These are phyloP conservation scores for Cytospora leucostoma DNA, from an alignment of 2,329 filamentous ascomycete genomes.

Conservation along the genomic window DNA sequence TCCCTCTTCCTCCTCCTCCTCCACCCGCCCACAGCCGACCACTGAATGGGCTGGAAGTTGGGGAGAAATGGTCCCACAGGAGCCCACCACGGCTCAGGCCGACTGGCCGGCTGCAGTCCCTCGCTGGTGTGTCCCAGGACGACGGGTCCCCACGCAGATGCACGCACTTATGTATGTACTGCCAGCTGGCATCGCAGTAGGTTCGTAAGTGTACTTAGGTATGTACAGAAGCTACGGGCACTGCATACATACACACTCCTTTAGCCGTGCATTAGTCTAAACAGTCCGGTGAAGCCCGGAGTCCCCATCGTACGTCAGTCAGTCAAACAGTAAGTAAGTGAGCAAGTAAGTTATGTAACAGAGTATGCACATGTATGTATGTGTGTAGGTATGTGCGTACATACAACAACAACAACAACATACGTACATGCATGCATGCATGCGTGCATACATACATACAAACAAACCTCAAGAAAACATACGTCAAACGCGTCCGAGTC, in stretches of 20 bases:
- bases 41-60: no score
- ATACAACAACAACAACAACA: no score
- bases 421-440: no score
- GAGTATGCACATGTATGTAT: no score
- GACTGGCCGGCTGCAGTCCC: not conserved
- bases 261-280: not conserved
- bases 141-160: not conserved
- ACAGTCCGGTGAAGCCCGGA: not conserved
- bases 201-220: not conserved
- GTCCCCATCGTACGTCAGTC: not conserved
- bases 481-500: not conserved
- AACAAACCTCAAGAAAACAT: no score
- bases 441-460: no score
- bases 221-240: not conserved
- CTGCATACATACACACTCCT: not conserved
- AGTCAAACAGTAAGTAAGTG: not conserved
- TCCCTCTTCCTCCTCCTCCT: no score
- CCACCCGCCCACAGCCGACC: no score
- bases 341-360: not conserved
- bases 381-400: not conserved
- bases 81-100: slow-evolving; percentile 1
- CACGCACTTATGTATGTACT: not conserved
- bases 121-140: not conserved
- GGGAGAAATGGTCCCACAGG: no score
- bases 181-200: not conserved